Conservation (phyloP, 768 basidiomycete genomes). For the Xerocomellus intermedius region DNA sequence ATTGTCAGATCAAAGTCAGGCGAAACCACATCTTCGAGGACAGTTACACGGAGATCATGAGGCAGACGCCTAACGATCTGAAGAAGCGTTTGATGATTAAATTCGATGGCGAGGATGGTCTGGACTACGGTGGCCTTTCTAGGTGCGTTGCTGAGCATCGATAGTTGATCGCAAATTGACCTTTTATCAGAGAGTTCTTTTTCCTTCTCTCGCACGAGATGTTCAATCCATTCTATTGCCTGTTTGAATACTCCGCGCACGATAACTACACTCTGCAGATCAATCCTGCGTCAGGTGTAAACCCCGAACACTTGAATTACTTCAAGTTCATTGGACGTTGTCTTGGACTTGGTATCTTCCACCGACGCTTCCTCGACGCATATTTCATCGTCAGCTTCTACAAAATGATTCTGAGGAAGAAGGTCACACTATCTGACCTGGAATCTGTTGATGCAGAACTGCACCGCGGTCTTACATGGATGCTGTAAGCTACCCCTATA, state of each 20-base stretch:
- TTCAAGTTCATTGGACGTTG: slow-evolving; percentile 99
- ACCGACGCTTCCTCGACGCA: slow-evolving; percentile 96
- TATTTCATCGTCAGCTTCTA: slow-evolving; percentile 99
- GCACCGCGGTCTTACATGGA: slow-evolving; percentile 95
- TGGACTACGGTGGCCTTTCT: slow-evolving; percentile 97
- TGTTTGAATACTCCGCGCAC: slow-evolving; percentile 99
- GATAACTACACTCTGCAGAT: slow-evolving; percentile 99
- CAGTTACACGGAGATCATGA: slow-evolving; percentile 99
- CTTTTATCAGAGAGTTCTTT: slow-evolving; percentile 86
- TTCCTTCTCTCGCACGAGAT: slow-evolving; percentile 99
- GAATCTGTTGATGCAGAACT: slow-evolving; percentile 97
- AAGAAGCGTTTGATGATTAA: slow-evolving; percentile 99
- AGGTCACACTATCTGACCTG: slow-evolving; percentile 88
- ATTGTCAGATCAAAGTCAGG: slow-evolving; percentile 98
- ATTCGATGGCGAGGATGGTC: slow-evolving; percentile 98
- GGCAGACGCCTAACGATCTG: slow-evolving; percentile 95
- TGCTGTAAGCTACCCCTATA: slow-evolving; percentile 67
- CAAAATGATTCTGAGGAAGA: slow-evolving; percentile 99
- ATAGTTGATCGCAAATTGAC: slow-evolving; percentile 5
- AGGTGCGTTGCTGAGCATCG: slow-evolving; percentile 51
- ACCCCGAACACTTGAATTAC: slow-evolving; percentile 99
- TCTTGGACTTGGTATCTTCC: slow-evolving; percentile 96
- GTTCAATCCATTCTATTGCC: slow-evolving; percentile 99
- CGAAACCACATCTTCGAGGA: slow-evolving; percentile 99
- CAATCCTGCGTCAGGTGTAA: slow-evolving; percentile 96